These are phyloP conservation scores for Sherardia arvensis DNA, from an alignment of 257 asterid species.

Conservation along the genomic window DNA sequence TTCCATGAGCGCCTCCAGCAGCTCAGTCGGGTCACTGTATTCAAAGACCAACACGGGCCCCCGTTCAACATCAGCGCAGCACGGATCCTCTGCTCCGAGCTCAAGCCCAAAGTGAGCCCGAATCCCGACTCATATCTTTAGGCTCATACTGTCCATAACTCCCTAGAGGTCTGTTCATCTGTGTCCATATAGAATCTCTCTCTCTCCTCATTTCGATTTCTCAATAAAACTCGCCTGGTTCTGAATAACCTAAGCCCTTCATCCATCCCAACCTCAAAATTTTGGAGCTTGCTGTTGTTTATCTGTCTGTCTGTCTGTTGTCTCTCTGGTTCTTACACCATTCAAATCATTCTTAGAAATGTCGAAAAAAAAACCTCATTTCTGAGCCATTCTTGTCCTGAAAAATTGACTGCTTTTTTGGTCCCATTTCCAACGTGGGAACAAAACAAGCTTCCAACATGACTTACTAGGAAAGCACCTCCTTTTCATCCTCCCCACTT, in stretches of 20 bases:
- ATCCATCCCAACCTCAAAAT: slow-evolving; percentile 17
- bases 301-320: slow-evolving; percentile 11
- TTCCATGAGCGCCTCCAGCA: slow-evolving; percentile 19
- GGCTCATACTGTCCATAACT: slow-evolving; percentile 19
- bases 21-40: slow-evolving; percentile 19
- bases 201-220: slow-evolving; percentile 32
- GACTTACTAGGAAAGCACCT: slow-evolving; percentile 27
- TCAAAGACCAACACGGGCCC: slow-evolving; percentile 10
- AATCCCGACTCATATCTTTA: neutral
- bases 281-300: slow-evolving; percentile 41
- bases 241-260: slow-evolving; percentile 19
- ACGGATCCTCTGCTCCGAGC: slow-evolving; percentile 18
- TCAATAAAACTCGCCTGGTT: slow-evolving; percentile 32
- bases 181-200: slow-evolving; percentile 31
- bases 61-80: slow-evolving; percentile 12
- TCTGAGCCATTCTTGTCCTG: slow-evolving; percentile 30
- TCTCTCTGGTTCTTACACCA: slow-evolving; percentile 22
- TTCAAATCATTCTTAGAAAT: slow-evolving; percentile 34
- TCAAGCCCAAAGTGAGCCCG: neutral
- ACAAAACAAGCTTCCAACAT: slow-evolving; percentile 28
- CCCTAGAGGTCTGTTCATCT: slow-evolving; percentile 26
- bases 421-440: slow-evolving; percentile 16
- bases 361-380: slow-evolving; percentile 18
- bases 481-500: slow-evolving; percentile 29
- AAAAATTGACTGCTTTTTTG: slow-evolving; percentile 29